These are phyloP conservation scores for Styphnolobium japonicum DNA, from an alignment of 306 rosid genomes.

Conservation along the genomic window DNA sequence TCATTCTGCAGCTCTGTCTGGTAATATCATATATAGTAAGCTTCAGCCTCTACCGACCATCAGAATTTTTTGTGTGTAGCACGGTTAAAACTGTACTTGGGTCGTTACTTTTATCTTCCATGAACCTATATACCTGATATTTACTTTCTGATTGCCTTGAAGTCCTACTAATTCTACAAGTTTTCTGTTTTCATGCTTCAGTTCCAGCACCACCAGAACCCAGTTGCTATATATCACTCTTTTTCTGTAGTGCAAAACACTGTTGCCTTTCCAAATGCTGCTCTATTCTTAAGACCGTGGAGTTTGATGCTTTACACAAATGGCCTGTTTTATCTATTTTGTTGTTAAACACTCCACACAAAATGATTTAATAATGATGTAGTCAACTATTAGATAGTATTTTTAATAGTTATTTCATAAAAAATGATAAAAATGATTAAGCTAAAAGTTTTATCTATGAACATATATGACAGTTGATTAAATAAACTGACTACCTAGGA, in stretches of 20 bases:
- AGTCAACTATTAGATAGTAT: too few species aligned
- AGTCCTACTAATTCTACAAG: background rate
- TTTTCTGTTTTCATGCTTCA: background rate
- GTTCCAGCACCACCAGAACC: background rate
- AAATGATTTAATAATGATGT: too few species aligned
- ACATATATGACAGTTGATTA: too few species aligned
- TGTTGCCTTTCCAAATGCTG: too few species aligned
- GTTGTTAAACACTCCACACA: too few species aligned
- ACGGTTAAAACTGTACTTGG: background rate
- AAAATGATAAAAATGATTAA: too few species aligned
- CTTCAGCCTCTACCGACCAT: background rate
- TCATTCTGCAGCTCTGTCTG: background rate
- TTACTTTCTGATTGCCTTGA: background rate
- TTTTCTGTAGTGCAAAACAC: background rate
- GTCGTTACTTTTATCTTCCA: conserved; percentile 2
- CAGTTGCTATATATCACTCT: background rate
- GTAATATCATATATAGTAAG: background rate
- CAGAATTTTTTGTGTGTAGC: background rate
- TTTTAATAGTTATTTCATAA: too few species aligned
- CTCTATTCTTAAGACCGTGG: too few species aligned
- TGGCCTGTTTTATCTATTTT: too few species aligned
- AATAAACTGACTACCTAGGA: too few species aligned
- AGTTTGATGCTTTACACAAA: too few species aligned
- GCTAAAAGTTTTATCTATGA: too few species aligned
- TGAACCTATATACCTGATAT: background rate